These are phyloP conservation scores for Candida bentonensis DNA, from an alignment of 805 yeast genomes.

Conservation along the genomic window DNA sequence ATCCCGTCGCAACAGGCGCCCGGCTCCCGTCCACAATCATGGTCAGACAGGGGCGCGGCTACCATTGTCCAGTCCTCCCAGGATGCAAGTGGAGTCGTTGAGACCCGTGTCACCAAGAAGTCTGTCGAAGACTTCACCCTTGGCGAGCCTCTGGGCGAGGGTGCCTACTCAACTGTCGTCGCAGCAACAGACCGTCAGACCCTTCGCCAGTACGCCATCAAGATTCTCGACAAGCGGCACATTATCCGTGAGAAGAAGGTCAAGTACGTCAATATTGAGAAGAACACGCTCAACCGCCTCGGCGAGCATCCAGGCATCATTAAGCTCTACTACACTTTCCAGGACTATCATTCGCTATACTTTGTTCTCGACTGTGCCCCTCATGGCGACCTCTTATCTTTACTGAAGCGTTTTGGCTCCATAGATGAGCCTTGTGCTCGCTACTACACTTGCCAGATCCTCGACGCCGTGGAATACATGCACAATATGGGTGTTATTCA, in stretches of 20 bases:
- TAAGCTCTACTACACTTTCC: conserved; percentile 84
- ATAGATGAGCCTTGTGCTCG: conserved; percentile 59
- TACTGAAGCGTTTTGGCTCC: conserved; percentile 52
- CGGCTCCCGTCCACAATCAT: conserved; percentile 21
- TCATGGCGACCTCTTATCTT: conserved; percentile 79
- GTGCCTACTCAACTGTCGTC: conserved; percentile 88
- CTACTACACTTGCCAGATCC: conserved; percentile 72
- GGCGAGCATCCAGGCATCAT: conserved; percentile 95
- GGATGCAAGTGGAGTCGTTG: conserved; percentile 34
- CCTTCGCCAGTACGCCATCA: conserved; percentile 71
- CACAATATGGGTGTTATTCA: conserved; percentile 85
- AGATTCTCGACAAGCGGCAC: conserved; percentile 81
- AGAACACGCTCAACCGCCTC: conserved; percentile 70
- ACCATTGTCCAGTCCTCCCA: conserved; percentile 31
- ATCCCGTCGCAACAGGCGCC: neutral
- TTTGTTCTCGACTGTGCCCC: conserved; percentile 91
- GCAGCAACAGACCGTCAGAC: conserved; percentile 71
- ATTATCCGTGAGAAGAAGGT: conserved; percentile 89
- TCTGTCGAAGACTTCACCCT: conserved; percentile 77
- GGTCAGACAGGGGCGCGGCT: conserved; percentile 51
- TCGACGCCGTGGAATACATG: conserved; percentile 85
- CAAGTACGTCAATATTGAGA: conserved; percentile 92
- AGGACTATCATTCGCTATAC: conserved; percentile 74
- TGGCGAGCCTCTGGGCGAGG: conserved; percentile 84
- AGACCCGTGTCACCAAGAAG: conserved; percentile 35